Evolutionary conservation across 352 stramenopile genomes (phyloP), one percentile per base, ranked within the genome.

Genomic region (Globisporangium uncinulatum): DNA sequence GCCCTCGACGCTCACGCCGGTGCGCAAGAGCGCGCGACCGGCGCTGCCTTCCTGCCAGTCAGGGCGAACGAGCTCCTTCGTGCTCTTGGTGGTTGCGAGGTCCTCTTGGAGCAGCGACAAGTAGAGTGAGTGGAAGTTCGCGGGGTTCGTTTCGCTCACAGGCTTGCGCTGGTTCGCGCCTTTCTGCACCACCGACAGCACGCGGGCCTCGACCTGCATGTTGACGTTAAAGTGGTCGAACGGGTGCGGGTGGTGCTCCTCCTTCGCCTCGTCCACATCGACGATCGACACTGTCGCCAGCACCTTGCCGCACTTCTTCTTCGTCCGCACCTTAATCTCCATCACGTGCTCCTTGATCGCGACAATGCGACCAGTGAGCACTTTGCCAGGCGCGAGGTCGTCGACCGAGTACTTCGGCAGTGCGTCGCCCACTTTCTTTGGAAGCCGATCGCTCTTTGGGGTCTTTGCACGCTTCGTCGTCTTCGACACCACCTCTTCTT

Each of bases 91-190:
- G 7, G 60, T 65, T 2, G 69, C 60, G 14, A 83, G 41, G 53
- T 96, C 86, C 3, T 71, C 61, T 9, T 67, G 51, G n/a, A 75
- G 74, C 36, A 96, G 66, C 36, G 84, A 92, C 14, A 96, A 48
- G 51, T 86, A 76, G 17, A 96, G 49, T 11, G 73, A 69, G 56
- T 80, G 76, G 63, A 90, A 94, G 59, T 75, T 87, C 19, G 77
- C 78, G 0, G 79, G 74, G 65, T 96, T 96, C 2, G 63, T 65
- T 45, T 86, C 74, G 44, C 79, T 87, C 21, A 96, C 78, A 39
- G 84, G 74, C 65, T 94, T 92, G 45, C 84, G 78, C 67, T 96
- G 86, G 74, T 96, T 94, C 21, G 79, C 70, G 24, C 86, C 86
- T 66, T 94, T 94, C 21, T 78, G 66, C 0, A 83, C 56, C 11